These are phyloP conservation scores for Melastoma malabathricum DNA, from an alignment of 345 rosid species.

Conservation along the genomic window DNA sequence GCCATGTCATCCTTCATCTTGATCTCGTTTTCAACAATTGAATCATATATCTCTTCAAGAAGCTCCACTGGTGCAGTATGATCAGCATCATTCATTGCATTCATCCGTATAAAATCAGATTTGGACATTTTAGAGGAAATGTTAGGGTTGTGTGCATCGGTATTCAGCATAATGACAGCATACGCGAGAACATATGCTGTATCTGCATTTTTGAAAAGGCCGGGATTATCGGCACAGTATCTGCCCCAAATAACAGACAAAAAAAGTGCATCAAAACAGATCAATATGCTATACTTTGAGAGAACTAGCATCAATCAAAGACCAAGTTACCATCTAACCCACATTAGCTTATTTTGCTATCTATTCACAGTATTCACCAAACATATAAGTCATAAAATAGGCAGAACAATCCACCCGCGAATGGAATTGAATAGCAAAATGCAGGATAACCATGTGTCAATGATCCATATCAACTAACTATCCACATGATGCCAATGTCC, in stretches of 20 bases:
- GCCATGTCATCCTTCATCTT: conserved; percentile 74
- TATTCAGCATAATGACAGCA: conserved; percentile 93
- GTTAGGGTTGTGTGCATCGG: conserved; percentile 94
- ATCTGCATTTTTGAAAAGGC: conserved; percentile 90
- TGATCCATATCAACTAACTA: too few species aligned
- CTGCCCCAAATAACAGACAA: conserved; percentile 29
- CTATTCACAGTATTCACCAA: too few species aligned
- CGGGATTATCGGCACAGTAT: conserved; percentile 93
- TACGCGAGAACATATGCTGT: conserved; percentile 99
- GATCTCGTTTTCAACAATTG: conserved; percentile 89
- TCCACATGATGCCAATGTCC: too few species aligned
- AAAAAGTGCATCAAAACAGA: not conserved
- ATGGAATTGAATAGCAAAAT: too few species aligned
- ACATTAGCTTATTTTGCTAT: too few species aligned
- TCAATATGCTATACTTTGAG: too few species aligned
- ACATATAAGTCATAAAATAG: too few species aligned
- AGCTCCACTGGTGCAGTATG: conserved; percentile 72
- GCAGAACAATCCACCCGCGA: too few species aligned
- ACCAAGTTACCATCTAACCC: too few species aligned
- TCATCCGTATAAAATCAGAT: conserved; percentile 79
- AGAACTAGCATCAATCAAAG: too few species aligned
- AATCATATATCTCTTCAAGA: conserved; percentile 86
- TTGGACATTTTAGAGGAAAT: conserved; percentile 98
- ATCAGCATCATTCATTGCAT: conserved; percentile 65
- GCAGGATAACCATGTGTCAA: too few species aligned